Percentiles rank a stretch among this genome's conserved stretches.
phyloP scores from a whole-genome alignment of 768 basidiomycete species.

The Gloeophyllum trabeum region DNA sequence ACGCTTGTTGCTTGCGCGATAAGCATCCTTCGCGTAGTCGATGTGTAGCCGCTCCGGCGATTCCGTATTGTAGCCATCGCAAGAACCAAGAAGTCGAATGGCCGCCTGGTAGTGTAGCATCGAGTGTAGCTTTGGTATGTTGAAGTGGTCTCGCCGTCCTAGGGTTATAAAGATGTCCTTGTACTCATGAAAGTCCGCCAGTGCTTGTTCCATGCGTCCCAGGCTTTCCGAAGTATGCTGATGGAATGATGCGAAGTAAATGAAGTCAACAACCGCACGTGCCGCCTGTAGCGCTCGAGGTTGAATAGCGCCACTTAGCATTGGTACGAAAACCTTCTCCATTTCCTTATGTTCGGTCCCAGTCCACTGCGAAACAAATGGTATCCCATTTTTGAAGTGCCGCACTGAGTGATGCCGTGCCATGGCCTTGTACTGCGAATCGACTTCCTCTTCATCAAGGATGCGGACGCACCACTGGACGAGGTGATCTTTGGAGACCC shows the following conservation, averaged over 20 bases:
- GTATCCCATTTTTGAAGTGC: conserved; percentile 33
- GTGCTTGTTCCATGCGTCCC: conserved; percentile 5
- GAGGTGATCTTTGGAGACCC: conserved; percentile 32
- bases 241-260: conserved; percentile 15
- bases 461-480: conserved; percentile 19
- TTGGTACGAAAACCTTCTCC: conserved; percentile 12
- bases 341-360: conserved; percentile 29
- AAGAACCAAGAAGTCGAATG: conserved; percentile 11
- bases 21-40: no score
- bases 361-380: conserved; percentile 27
- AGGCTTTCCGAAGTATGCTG: conserved; percentile 12
- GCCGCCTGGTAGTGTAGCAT: conserved; percentile 10
- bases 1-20: no score
- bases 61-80: conserved; percentile 12
- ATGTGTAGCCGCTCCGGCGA: no score
- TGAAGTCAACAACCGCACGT: conserved; percentile 16
- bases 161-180: conserved; percentile 15
- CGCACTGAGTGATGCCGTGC: conserved; percentile 20
- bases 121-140: conserved; percentile 19
- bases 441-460: conserved; percentile 19
- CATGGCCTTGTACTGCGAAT: conserved; percentile 21
- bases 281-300: conserved; percentile 12
- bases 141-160: conserved; percentile 15
- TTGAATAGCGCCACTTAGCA: conserved; percentile 12
- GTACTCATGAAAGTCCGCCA: conserved; percentile 13